Evolutionary conservation across 192 early-diverging fungal species (phyloP).

Genomic region (Martensiomyces pterosporus): DNA sequence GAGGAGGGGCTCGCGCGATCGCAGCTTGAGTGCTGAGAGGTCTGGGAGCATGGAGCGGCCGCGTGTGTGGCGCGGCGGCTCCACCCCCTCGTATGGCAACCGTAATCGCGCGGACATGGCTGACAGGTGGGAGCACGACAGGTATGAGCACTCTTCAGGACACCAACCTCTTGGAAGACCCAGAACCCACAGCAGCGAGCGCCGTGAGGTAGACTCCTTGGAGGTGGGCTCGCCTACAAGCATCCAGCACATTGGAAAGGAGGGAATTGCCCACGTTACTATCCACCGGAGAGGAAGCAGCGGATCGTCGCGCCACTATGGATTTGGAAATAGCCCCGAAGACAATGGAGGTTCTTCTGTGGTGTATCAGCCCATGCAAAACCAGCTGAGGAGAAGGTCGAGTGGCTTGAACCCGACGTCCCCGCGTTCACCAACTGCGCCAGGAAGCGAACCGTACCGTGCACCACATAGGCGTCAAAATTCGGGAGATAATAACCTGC

Average conservation of each 20-base stretch:
- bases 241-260: slow-evolving; percentile 41
- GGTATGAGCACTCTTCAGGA: too few species aligned
- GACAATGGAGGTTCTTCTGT: neutral
- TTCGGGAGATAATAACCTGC: slow-evolving; percentile 16
- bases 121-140: slow-evolving; percentile 48
- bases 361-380: neutral
- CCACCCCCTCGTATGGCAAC: neutral
- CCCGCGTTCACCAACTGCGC: slow-evolving; percentile 8
- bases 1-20: slow-evolving; percentile 22
- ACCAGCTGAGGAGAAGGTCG: too few species aligned
- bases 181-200: slow-evolving; percentile 11
- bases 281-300: slow-evolving; percentile 43
- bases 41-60: slow-evolving; percentile 21
- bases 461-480: slow-evolving; percentile 40
- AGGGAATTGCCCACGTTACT: slow-evolving; percentile 44
- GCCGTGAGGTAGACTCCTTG: slow-evolving; percentile 15
- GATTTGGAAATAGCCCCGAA: slow-evolving; percentile 2
- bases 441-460: slow-evolving; percentile 23
- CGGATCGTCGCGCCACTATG: slow-evolving; percentile 26
- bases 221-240: slow-evolving; percentile 5
- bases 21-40: slow-evolving; percentile 42
- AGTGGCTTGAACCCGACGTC: slow-evolving; percentile 8
- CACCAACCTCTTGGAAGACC: too few species aligned
- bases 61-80: slow-evolving; percentile 37
- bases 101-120: slow-evolving; percentile 23